Evolutionary conservation across 306 rosid genomes (phyloP).

Genomic region (Acacia crassicarpa): DNA sequence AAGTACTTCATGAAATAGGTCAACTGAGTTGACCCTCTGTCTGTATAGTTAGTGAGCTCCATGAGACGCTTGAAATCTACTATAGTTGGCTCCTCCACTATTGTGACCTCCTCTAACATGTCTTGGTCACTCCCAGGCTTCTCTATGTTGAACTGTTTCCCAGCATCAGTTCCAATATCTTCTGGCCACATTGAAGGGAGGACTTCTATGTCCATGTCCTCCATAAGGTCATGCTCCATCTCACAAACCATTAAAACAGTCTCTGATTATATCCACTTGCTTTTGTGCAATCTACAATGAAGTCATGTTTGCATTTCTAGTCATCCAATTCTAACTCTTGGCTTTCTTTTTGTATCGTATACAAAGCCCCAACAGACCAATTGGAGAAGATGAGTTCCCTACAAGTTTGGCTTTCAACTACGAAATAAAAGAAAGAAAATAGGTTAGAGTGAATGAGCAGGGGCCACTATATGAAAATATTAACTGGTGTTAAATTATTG

Average conservation of each 20-base stretch:
- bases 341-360: not conserved
- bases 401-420: not conserved
- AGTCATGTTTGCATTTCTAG: conserved; percentile 5
- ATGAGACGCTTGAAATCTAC: conserved; percentile 80
- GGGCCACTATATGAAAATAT: not conserved
- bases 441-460: not conserved
- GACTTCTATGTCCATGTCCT: conserved; percentile 73
- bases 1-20: conserved; percentile 72
- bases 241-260: conserved; percentile 52
- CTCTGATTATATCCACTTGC: conserved; percentile 37
- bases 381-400: not conserved
- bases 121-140: conserved; percentile 77
- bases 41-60: conserved; percentile 73
- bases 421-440: not conserved
- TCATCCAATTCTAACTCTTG: not conserved
- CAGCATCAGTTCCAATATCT: conserved; percentile 63
- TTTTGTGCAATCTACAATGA: not conserved
- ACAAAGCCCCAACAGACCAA: not conserved
- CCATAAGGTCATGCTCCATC: conserved; percentile 63
- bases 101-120: conserved; percentile 79
- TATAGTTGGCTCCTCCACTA: conserved; percentile 66
- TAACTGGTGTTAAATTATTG: not conserved
- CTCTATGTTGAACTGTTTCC: conserved; percentile 81
- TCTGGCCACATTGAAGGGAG: conserved; percentile 97
- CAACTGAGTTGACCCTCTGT: conserved; percentile 77